Base-by-base conservation (phyloP, 2,329 filamentous ascomycete genomes). In the Arthrinium puccinioides region DNA sequence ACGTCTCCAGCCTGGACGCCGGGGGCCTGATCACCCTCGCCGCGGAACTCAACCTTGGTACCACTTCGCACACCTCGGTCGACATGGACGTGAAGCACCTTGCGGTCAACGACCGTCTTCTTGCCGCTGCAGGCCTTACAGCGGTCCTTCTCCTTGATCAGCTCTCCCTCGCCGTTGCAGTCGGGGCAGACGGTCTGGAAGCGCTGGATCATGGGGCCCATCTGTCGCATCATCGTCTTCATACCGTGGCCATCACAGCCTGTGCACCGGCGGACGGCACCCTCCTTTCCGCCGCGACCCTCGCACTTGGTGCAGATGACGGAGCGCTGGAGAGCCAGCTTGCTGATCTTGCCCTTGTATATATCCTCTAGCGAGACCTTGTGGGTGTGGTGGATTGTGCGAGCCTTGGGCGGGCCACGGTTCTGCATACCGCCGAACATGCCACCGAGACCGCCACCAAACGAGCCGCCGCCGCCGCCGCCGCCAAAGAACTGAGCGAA, bases 141-240 rank as follows among this genome's bases (percentile, higher is more conserved):
- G 56, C 87, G 84, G 63, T 98, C 92, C 73, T 94, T 94, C 50
- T 97, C 90, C 59, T 87, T 87, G 63, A 98, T 90, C 48, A 84
- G 88, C 71, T 98, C 92, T 43, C 92, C 90, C 65, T 98, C 92
- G 46, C 94, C 94, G 53, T 92, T 90, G 63, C 92, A 98, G 68
- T 98, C 94, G 20, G 89, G 86, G 76, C 92, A 98, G 53, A 96
- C 89, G 21, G 90, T 97, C 74, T 98, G 92, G 80, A 98, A 98
- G 41, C 92, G 87, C 70, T 98, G 94, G 53, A 98, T 97, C 92
- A 98, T 98, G 42, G 92, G 92, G 36, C 92, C 92, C 89, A 98
- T 97, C 69, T 98, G 92, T 60, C 94, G 85, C 92, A 98, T 96
- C 90, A 98, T 97, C 27, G 87, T 96, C 84, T 97, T 97, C 86